Evolutionary conservation across 305 asterid species (phyloP), one percentile per base, ranked within the genome.

Genomic region (Salvia sclarea): DNA sequence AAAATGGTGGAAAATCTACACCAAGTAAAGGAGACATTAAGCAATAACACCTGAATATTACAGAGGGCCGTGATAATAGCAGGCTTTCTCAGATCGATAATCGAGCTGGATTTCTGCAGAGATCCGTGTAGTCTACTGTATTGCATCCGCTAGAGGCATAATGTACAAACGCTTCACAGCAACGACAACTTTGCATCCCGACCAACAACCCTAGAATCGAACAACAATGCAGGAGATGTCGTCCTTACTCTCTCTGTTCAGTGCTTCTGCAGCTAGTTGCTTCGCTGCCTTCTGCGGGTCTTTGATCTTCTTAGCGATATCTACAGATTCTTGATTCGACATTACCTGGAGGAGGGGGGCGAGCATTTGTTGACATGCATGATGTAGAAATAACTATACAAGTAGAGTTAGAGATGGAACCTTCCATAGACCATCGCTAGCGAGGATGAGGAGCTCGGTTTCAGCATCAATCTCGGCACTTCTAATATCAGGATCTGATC

Each of bases 401-500:
- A 67, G 56, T n/a, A 17, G 30, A 10, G 16, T 4, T 14, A 28
- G 28, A 17, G 5, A 10, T 16, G 37, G 35, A 49, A 56, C 98
- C 98, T 93, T 93, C 98, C 98, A 93, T 61, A 93, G 50, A 58
- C 98, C 98, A 69, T 93, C 98, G 58, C 98, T 94, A 9, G 98
- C 98, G 56, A 94, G 96, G 74, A 94, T 89, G 56, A 94, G 90
- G 69, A 94, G 79, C 45, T 94, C 98, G 0, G 91, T 82, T 5
- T 84, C 85, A 8, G 71, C 72, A 65, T 86, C 81, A 44, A 94
- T 80, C 48, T 77, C 85, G 66, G 92, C 85, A 45, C 67, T 78
- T 4, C 64, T 79, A 45, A 94, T 61, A 61, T 91, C 99, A 13
- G 97, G 99, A 56, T 94, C 98, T 1, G 93, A 87, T 18, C 96